Percentiles rank a stretch among this genome's conserved stretches.
Conservation (phyloP, 495 filamentous ascomycete genomes). For the Penicillium coffeae region DNA sequence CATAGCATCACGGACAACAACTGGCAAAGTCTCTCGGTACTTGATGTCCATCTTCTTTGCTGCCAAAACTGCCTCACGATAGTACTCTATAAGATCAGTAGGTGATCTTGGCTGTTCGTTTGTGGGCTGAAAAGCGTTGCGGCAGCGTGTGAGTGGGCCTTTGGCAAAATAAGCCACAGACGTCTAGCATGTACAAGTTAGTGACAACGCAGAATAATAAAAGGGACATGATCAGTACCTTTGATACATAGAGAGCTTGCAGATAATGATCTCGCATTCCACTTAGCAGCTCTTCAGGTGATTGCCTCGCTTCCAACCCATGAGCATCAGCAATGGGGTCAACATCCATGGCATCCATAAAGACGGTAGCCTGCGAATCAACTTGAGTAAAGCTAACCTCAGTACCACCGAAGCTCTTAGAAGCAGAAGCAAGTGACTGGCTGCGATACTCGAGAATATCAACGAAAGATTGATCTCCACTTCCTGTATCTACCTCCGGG, state of each 20-base stretch:
- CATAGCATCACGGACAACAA: constrained; percentile 60
- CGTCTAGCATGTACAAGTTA: constrained; percentile 47
- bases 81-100: constrained; percentile 58
- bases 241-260: constrained; percentile 86
- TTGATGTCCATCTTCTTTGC: constrained; percentile 81
- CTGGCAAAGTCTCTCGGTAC: constrained; percentile 72
- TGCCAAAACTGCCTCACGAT: constrained; percentile 67
- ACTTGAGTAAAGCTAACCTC: constrained; percentile 4
- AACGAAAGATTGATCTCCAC: constrained; percentile 16
- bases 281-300: constrained; percentile 60
- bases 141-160: constrained; percentile 83
- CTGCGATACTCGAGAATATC: constrained; percentile 18
- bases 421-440: constrained; percentile 16
- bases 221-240: constrained; percentile 46
- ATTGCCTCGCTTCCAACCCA: constrained; percentile 38
- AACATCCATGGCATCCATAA: constrained; percentile 11
- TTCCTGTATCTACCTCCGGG: constrained; percentile 4
- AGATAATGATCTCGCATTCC: constrained; percentile 74
- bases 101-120: constrained; percentile 30
- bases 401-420: background rate
- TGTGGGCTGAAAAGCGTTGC: constrained; percentile 66
- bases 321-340: constrained; percentile 9
- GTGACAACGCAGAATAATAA: background rate
- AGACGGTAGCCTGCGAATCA: constrained; percentile 15
- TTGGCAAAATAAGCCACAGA: constrained; percentile 97